phyloP scores from a whole-genome alignment of 202 grass and related monocot species.

The Cymbopogon flexuosus region DNA sequence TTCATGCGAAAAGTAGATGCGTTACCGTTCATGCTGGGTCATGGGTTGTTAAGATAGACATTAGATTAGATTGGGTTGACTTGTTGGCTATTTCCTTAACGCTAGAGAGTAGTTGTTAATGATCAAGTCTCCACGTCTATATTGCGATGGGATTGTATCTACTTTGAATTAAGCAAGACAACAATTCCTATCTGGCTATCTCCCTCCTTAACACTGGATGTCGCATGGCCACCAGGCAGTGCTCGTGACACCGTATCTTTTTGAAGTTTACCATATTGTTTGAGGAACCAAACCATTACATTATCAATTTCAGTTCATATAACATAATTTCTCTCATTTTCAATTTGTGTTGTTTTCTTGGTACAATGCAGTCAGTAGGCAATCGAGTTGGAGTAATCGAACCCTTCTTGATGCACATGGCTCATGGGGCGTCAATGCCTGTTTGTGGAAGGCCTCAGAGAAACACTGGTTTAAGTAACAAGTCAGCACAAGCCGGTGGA shows the following conservation, averaged over 20 bases:
- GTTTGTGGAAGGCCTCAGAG: constrained; percentile 47
- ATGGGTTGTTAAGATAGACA: not conserved
- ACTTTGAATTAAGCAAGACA: not conserved
- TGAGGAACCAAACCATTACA: not conserved
- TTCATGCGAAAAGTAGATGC: not conserved
- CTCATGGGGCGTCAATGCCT: constrained; percentile 68
- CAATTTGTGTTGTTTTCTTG: constrained; percentile 22
- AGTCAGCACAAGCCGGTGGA: constrained; percentile 28
- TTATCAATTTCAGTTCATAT: not conserved
- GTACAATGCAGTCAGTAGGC: constrained; percentile 69
- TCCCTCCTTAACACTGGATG: not conserved
- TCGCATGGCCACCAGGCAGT: not conserved
- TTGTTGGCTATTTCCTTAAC: not conserved
- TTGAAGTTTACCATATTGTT: not conserved
- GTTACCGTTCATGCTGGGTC: not conserved
- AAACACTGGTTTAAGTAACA: constrained; percentile 31
- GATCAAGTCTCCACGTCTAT: not conserved
- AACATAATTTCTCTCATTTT: constrained; percentile 1
- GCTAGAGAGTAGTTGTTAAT: not conserved
- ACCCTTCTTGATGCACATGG: constrained; percentile 95
- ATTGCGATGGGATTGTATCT: not conserved
- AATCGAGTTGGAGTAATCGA: constrained; percentile 81
- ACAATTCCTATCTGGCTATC: not conserved
- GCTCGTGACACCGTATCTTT: not conserved
- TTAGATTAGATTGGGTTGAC: not conserved